phyloP scores from a whole-genome alignment of 257 asterid species.

The Solanum chaucha region DNA sequence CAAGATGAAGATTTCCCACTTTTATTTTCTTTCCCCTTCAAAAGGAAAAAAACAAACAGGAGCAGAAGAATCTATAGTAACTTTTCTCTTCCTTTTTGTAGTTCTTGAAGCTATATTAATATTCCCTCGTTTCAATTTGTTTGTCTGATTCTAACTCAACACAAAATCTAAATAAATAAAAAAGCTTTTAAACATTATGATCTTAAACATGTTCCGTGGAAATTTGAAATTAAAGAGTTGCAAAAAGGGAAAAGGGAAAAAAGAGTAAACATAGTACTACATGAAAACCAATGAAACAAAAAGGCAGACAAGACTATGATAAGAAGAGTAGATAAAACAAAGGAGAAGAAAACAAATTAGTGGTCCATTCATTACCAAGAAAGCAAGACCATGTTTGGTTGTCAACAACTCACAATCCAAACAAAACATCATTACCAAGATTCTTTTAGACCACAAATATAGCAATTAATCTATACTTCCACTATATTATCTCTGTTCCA shows the following conservation, averaged over 20 bases:
- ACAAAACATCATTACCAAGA: neutral
- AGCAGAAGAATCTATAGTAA: neutral
- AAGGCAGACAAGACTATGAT: neutral
- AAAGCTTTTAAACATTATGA: neutral
- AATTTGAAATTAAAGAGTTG: neutral
- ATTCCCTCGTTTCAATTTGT: neutral
- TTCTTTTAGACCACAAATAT: neutral
- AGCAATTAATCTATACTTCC: neutral
- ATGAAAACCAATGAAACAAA: neutral
- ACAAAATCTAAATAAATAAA: fast-evolving
- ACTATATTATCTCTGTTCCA: neutral
- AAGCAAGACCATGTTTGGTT: neutral
- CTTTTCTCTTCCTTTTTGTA: neutral
- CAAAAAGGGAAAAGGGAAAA: neutral
- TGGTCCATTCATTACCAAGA: constrained; percentile 1
- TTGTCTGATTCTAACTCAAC: fast-evolving
- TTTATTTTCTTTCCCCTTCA: neutral
- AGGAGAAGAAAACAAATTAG: neutral
- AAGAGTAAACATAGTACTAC: neutral
- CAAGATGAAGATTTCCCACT: neutral
- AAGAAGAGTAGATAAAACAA: neutral
- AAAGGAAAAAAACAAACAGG: neutral
- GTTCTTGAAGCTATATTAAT: neutral
- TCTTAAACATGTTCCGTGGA: neutral
- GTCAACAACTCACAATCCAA: neutral